Evolutionary conservation across 108 stramenopile species (phyloP).

Genomic region (Skeletonema grethae): DNA sequence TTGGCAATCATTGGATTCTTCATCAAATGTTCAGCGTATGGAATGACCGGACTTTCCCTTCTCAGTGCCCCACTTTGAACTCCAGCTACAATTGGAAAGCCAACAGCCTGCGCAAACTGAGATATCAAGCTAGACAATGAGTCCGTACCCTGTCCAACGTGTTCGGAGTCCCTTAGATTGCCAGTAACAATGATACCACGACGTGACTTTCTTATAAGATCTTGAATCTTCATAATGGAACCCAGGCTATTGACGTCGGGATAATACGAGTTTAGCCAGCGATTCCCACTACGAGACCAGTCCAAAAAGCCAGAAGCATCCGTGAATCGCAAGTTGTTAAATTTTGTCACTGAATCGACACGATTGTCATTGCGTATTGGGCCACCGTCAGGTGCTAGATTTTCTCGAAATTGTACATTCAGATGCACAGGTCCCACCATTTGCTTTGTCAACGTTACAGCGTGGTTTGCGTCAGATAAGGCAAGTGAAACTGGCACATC

Average conservation of each 20-base stretch:
- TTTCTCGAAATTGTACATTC: constrained; percentile 94
- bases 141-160: constrained; percentile 27
- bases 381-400: constrained; percentile 89
- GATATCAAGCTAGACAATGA: constrained; percentile 49
- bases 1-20: constrained; percentile 61
- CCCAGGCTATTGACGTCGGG: constrained; percentile 17
- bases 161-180: constrained; percentile 47
- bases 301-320: constrained; percentile 71
- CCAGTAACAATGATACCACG: constrained; percentile 86
- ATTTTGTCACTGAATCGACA: constrained; percentile 57
- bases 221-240: constrained; percentile 45
- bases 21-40: constrained; percentile 82
- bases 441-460: constrained; percentile 58
- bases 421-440: constrained; percentile 87
- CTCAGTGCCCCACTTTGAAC: constrained; percentile 70
- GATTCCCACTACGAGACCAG: constrained; percentile 64
- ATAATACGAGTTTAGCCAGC: constrained; percentile 40
- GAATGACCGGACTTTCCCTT: constrained; percentile 63
- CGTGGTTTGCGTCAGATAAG: constrained; percentile 85
- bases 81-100: constrained; percentile 79
- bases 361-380: constrained; percentile 79
- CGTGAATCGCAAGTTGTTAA: constrained; percentile 68
- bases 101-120: constrained; percentile 65
- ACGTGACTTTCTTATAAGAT: constrained; percentile 58
- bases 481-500: constrained; percentile 80